Evolutionary conservation across 2,329 filamentous ascomycete genomes (phyloP), one percentile per base, ranked within the genome.

Genomic region (Fusarium pininemorale): DNA sequence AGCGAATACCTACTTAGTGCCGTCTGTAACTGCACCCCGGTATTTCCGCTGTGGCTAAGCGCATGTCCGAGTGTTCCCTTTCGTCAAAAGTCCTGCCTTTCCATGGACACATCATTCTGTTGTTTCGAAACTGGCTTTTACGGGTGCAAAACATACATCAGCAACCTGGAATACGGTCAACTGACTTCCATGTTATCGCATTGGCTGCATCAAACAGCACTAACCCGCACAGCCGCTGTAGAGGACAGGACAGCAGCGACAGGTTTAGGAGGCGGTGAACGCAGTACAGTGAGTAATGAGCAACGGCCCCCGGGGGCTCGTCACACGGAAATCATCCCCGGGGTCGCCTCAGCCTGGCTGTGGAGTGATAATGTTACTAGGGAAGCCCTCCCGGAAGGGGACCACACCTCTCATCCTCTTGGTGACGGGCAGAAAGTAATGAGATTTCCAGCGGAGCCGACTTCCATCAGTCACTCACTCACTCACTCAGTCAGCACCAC

Each of bases 321-420:
- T 77, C 76, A 77, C 75, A 78, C 76, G 76, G 76, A 74, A 77
- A 76, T 72, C 71, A 66, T 71, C 72, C 75, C 75, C 69, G 73
- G 75, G 63, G 70, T 70, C 72, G 69, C 70, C 70, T 77, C 73
- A 76, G 69, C 69, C 72, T 75, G 73, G 73, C 63, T 67, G 68
- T 76, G 74, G 70, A 70, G 74, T 67, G 72, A 66, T 64, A 74
- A 63, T 68, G 64, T 44, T 51, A 63, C 64, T 63, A 69, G 70
- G 72, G 51, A 71, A 67, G 57, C 60, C 66, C 59, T 75, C 64
- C 74, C 67, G 62, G 56, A 66, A 61, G 32, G 63, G 63, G 61
- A 55, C 59, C 71, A 76, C 73, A 69, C 70, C 68, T 77, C 45
- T 61, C 50, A 53, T 61, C 37, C 32, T 44, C 48, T 63, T 48